These are phyloP conservation scores for Tardiomyces depauwii DNA, from an alignment of 1,139 yeast genomes.

Conservation along the genomic window DNA sequence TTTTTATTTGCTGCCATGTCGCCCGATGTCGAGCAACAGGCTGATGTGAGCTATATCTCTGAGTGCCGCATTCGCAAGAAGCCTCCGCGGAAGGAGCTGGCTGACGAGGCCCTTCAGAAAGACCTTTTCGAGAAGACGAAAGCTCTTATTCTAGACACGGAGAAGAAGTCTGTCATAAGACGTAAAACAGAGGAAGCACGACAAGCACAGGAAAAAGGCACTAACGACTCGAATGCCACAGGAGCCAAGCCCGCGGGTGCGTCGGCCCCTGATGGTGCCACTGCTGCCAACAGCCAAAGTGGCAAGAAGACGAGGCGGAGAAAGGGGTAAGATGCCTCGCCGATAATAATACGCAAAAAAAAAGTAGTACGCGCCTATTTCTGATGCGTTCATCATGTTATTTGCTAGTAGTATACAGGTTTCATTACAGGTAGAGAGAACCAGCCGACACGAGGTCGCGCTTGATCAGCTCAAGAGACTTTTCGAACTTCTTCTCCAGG, in stretches of 20 bases:
- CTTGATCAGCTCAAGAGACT: conserved; percentile 73
- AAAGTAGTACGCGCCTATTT: no score
- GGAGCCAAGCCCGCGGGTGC: no score
- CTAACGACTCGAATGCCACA: no score
- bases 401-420: no score
- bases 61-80: conserved; percentile 50
- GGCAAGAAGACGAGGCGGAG: no score
- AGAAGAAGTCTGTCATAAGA: conserved; percentile 53
- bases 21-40: conserved; percentile 50
- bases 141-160: conserved; percentile 43
- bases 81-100: conserved; percentile 53
- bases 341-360: no score
- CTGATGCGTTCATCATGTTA: no score
- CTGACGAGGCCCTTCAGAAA: conserved; percentile 50
- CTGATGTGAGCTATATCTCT: conserved; percentile 60
- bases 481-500: conserved; percentile 80
- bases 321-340: no score
- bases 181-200: conserved; percentile 24
- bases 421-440: conserved; percentile 53
- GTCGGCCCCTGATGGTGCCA: no score
- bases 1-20: conserved; percentile 57
- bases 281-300: no score
- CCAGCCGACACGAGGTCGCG: conserved; percentile 97
- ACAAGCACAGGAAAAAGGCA: no score
- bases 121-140: conserved; percentile 53